Evolutionary conservation across 2,329 filamentous ascomycete genomes (phyloP).

Genomic region (Pseudogymnoascus sp.): DNA sequence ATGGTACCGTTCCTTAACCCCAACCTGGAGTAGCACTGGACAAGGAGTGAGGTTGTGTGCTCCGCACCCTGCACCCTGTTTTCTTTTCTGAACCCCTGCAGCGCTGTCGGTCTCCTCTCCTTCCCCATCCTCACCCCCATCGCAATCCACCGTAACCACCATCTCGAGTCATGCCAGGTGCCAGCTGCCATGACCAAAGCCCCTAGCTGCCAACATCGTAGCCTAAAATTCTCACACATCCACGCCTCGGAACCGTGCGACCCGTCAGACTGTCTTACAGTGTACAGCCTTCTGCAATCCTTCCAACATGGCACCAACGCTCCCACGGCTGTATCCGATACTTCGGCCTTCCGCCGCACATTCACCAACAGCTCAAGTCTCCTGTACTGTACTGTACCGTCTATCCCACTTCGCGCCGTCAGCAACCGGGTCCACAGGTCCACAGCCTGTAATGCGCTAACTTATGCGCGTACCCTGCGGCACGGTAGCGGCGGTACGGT

Average conservation of each 20-base stretch:
- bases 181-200: not conserved
- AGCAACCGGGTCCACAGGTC: not conserved
- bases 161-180: not conserved
- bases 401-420: not conserved
- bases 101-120: not conserved
- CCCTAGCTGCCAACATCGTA: not conserved
- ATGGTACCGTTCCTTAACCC: not conserved
- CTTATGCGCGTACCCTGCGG: not conserved
- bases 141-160: not conserved
- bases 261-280: not conserved
- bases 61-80: not conserved
- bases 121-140: not conserved
- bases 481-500: conserved; percentile 1
- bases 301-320: not conserved
- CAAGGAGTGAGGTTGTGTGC: not conserved
- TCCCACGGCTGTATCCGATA: not conserved
- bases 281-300: not conserved
- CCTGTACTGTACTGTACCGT: not conserved
- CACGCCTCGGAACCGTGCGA: not conserved
- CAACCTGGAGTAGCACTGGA: not conserved
- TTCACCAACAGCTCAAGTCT: not conserved
- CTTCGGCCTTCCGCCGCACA: not conserved
- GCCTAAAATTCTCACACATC: not conserved
- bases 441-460: not conserved
- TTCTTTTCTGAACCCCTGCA: not conserved